Percentiles rank a stretch among this genome's conserved stretches.
phyloP scores from a whole-genome alignment of 208 protist species.

The Wallacemonas sp. region DNA sequence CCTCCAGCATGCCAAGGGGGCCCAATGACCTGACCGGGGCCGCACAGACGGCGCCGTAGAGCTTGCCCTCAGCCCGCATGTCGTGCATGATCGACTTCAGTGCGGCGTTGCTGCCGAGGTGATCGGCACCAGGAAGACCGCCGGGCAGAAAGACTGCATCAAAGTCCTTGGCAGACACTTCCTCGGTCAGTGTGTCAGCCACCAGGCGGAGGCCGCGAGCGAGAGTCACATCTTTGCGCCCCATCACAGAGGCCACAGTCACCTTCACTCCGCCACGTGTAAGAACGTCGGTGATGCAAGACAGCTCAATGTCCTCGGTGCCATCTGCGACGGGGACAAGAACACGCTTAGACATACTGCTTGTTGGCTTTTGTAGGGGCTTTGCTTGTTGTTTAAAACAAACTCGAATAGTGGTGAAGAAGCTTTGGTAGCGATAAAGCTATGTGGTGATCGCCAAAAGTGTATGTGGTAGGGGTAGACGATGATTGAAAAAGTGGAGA shows the following conservation, averaged over 20 bases:
- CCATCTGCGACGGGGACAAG: constrained; percentile 82
- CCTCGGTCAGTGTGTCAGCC: constrained; percentile 55
- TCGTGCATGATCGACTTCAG: constrained; percentile 79
- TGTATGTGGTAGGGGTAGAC: too few relatives aligned
- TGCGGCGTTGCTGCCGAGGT: constrained; percentile 49
- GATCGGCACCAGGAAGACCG: constrained; percentile 67
- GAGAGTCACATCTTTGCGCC: constrained; percentile 50
- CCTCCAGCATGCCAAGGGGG: constrained; percentile 74
- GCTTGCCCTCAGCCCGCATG: constrained; percentile 47
- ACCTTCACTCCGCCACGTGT: constrained; percentile 64
- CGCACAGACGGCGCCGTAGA: constrained; percentile 87
- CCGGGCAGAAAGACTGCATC: constrained; percentile 84
- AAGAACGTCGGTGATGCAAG: constrained; percentile 83
- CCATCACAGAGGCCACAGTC: constrained; percentile 78
- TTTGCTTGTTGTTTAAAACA: too few relatives aligned
- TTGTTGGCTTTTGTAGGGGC: neutral
- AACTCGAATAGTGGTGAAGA: neutral
- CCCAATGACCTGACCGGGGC: constrained; percentile 59
- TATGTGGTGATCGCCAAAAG: too few relatives aligned
- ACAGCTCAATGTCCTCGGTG: constrained; percentile 88
- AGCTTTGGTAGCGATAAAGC: constrained; percentile 11
- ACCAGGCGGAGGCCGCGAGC: constrained; percentile 60
- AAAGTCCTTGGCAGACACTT: constrained; percentile 53
- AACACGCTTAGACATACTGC: constrained; percentile 63
- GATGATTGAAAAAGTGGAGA: too few relatives aligned